Percentiles rank a stretch among this genome's conserved stretches.
Evolutionary conservation across 148 eudicot genomes (phyloP).

Genomic region (Limonium bicolor): DNA sequence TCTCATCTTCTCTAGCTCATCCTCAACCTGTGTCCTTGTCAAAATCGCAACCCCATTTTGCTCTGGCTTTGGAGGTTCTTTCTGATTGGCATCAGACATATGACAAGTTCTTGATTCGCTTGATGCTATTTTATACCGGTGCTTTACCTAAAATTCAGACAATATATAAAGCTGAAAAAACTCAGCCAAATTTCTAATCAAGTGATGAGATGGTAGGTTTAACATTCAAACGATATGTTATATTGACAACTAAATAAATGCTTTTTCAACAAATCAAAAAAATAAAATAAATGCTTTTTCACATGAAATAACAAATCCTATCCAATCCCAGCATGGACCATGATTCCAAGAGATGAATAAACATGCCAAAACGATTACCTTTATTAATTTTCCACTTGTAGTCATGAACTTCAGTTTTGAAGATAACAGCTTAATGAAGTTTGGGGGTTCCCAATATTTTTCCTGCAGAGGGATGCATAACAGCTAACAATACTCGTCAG

Average conservation of each 20-base stretch:
- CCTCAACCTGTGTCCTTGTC: constrained; percentile 42
- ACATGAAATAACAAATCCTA: no score
- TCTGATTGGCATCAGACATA: constrained; percentile 19
- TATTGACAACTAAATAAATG: no score
- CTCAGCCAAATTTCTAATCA: background rate
- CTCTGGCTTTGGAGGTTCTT: constrained; percentile 18
- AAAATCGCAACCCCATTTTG: constrained; percentile 24
- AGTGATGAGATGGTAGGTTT: no score
- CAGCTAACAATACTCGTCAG: no score
- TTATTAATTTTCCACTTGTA: constrained; percentile 37
- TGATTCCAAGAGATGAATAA: background rate
- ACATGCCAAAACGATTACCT: constrained; percentile 26
- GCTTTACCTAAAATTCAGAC: constrained; percentile 70
- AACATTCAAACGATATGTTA: no score
- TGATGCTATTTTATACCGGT: constrained; percentile 60
- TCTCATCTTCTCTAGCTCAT: constrained; percentile 66
- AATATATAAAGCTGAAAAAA: no score
- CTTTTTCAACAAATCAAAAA: no score
- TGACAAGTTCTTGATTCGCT: constrained; percentile 16
- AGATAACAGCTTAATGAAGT: constrained; percentile 41
- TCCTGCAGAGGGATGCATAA: constrained; percentile 54
- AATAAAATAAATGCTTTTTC: no score
- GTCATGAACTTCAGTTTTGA: constrained; percentile 46
- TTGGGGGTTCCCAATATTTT: constrained; percentile 49
- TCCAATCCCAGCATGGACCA: no score